Evolutionary conservation across 164 flowering plant genomes (phyloP).

Genomic region (Brasenia schreberi): DNA sequence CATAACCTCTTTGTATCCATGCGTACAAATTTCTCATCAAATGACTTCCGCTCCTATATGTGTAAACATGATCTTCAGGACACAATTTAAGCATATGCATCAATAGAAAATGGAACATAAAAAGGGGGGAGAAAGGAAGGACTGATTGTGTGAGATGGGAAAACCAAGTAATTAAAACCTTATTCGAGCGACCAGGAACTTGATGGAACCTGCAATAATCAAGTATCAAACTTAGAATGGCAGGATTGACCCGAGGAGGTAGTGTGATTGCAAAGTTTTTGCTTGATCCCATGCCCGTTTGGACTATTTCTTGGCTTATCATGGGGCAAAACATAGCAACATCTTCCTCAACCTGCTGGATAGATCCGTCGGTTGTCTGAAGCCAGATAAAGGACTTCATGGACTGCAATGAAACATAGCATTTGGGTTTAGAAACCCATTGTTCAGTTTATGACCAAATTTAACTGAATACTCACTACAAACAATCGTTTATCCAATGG

Average conservation of each 20-base stretch:
- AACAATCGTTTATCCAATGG: too few relatives aligned
- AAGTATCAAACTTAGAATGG: constrained; percentile 59
- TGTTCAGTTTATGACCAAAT: too few relatives aligned
- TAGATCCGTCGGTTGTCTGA: constrained; percentile 84
- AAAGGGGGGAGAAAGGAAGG: background rate
- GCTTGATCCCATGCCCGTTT: constrained; percentile 69
- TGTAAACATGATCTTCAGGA: background rate
- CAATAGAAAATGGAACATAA: background rate
- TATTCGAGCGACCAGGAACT: constrained; percentile 82
- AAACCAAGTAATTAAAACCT: constrained; percentile 25
- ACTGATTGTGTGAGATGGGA: background rate
- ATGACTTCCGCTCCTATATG: constrained; percentile 66
- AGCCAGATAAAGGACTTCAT: constrained; percentile 95
- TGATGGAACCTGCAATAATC: constrained; percentile 94
- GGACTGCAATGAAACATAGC: constrained; percentile 11
- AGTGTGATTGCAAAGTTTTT: constrained; percentile 71
- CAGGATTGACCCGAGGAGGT: constrained; percentile 73
- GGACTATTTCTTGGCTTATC: constrained; percentile 68
- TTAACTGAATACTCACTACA: too few relatives aligned
- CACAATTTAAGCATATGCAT: background rate
- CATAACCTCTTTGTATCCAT: constrained; percentile 69
- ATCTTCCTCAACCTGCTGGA: constrained; percentile 93
- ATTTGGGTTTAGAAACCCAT: too few relatives aligned
- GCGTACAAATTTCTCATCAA: constrained; percentile 74
- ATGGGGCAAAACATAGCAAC: constrained; percentile 88